These are phyloP conservation scores for Dactylellina haptotyla DNA, from an alignment of 2,329 filamentous ascomycete species.

Conservation along the genomic window DNA sequence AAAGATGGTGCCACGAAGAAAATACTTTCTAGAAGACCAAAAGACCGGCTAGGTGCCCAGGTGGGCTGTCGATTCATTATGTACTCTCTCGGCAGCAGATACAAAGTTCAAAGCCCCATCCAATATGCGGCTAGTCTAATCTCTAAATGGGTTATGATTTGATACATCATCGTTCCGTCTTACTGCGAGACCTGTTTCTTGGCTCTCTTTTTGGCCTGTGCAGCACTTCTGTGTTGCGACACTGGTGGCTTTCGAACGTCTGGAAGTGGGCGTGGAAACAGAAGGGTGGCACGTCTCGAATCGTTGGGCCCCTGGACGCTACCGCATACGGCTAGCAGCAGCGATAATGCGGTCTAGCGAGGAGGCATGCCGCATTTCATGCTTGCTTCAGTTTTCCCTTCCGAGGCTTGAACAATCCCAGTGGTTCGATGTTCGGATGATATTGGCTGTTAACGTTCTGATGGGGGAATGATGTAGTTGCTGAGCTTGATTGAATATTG, in stretches of 20 bases:
- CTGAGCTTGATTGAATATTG: background rate
- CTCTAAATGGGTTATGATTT: background rate
- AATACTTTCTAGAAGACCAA: background rate
- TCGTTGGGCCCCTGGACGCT: background rate
- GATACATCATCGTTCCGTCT: background rate
- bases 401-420: background rate
- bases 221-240: slow-evolving; percentile 6
- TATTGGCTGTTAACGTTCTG: background rate
- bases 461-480: too few relatives aligned
- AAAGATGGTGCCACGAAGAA: background rate
- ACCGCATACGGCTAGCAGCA: background rate
- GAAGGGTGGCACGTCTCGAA: background rate
- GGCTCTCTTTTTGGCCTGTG: too few relatives aligned
- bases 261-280: background rate
- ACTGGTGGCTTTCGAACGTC: background rate
- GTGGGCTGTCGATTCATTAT: background rate
- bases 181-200: background rate
- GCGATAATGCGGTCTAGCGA: background rate
- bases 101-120: too few relatives aligned
- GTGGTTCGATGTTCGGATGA: background rate
- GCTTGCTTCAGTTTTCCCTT: background rate
- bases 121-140: too few relatives aligned
- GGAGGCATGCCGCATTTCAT: background rate
- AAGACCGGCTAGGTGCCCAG: background rate
- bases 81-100: too few relatives aligned